Evolutionary conservation across 2,329 filamentous ascomycete species (phyloP).

Genomic region (Hansfordia pulvinata): DNA sequence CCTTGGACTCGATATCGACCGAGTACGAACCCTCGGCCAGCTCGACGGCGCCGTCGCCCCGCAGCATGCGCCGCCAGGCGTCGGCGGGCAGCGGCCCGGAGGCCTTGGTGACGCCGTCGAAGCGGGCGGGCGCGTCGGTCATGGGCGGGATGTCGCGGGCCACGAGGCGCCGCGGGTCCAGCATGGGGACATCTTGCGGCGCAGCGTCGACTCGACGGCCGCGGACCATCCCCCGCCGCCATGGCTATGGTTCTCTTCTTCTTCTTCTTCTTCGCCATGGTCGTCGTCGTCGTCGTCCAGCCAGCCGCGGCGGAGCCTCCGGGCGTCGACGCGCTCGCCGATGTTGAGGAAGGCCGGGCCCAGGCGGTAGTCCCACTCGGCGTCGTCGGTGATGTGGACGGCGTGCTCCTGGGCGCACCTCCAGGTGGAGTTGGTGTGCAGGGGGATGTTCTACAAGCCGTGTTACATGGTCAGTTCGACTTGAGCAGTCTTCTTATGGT

Average conservation of each 20-base stretch:
- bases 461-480: constrained; percentile 1
- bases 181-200: constrained; percentile 7
- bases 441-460: constrained; percentile 9
- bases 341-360: constrained; percentile 11
- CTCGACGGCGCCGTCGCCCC: constrained; percentile 4
- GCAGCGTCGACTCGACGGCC: constrained; percentile 2
- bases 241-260: too few species aligned
- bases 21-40: too few species aligned
- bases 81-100: constrained; percentile 1
- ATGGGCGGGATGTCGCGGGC: constrained; percentile 4
- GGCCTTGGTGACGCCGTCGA: constrained; percentile 2
- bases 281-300: constrained; percentile 6
- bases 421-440: constrained; percentile 8
- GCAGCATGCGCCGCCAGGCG: constrained; percentile 7
- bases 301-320: constrained; percentile 5
- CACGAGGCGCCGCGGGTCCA: constrained; percentile 4
- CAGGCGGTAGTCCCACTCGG: constrained; percentile 12
- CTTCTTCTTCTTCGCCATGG: too few species aligned
- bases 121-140: constrained; percentile 2
- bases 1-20: too few species aligned
- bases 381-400: constrained; percentile 11
- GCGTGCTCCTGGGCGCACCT: constrained; percentile 2
- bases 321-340: constrained; percentile 9
- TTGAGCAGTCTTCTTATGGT: not conserved
- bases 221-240: too few species aligned